Evolutionary conservation across 176 grass and related monocot species (phyloP), one percentile per base, ranked within the genome.

Genomic region (Lolium multiflorum): DNA sequence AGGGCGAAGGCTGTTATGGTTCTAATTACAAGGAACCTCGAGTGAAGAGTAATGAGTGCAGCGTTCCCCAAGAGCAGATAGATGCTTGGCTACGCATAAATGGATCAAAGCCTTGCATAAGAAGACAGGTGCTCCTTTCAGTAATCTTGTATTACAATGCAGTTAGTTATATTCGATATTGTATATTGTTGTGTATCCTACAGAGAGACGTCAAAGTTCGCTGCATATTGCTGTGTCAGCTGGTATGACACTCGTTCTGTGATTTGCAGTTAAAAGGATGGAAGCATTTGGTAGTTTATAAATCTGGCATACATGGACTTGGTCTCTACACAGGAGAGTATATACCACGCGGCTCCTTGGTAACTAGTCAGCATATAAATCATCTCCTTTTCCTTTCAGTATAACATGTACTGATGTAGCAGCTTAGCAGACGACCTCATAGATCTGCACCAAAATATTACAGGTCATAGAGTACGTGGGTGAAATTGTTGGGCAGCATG

Each of bases 401-500:
- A 17, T 20, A 7, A 20, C 17, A 37, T 82, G 49, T 61, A 17
- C 7, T 68, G 1, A 62, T 75, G 37, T 28, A 41, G 57, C 6
- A 77, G 49, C 58, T 71, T 86, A 48, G 48, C 83, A 63, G 39
- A 64, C 21, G 60, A 83, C 69, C 11, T 77, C 38, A 82, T 63
- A 74, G 37, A 79, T 76, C 50, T 59, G 59, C 71, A 67, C 66
- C 35, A 75, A 73, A 86, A 72, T 44, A 74, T 80, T n/a, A 47
- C 84, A 98, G 93, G 96, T 98, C n/a, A 92, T 96, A 51, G 93
- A 98, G 85, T 98, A 98, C 81, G 88, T 98, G 2, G 96, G 96
- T 61, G 96, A 98, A 80, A 92, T 98, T 38, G 84, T 98, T 22
- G 90, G 92, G 56, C 88, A 94, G 17, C 80, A 82, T 37, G 90